Evolutionary conservation across 495 filamentous ascomycete genomes (phyloP), one percentile per base, ranked within the genome.

Genomic region (Xylaria sp.): DNA sequence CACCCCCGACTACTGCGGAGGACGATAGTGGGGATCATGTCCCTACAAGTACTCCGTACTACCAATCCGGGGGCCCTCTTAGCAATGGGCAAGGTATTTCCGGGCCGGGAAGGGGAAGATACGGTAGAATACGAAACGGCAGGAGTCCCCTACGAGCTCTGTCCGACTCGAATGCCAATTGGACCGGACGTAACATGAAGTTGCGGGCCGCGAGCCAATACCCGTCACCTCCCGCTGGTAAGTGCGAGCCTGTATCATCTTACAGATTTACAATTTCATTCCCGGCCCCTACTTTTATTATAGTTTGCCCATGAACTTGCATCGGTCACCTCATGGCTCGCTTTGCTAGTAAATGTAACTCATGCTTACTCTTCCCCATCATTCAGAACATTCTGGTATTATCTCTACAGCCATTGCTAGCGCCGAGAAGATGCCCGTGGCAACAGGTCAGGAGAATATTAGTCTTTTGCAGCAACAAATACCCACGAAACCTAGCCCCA

Each of bases 391-490:
- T 73, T 86, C 88, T 71, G 94, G 93, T 61, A 97, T 97, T 71
- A 97, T 98, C 68, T 94, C 86, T 19, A 85, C 89, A 58, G 95
- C 94, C n/a, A 97, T 97, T 75, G 93, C 94, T 12, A 95, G 92
- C 76, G 93, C 94, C 31, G 93, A 92, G 59, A 92, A 92, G 65
- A 84, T 89, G 21, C 87, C 90, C 14, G 83, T 89, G 5, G 82
- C 82, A 2, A 84, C 82, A 73, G 91, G 89, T 5, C 86, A 90
- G 70, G 91, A 92, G 74, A 94, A 94, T 75, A 85, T 88, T 48
- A 96, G 93, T 77, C 84, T 95, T 71, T 77, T 96, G 50, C 90
- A 93, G 53, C 92, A 93, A 75, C 88, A 91, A 79, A 80, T 86
- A 21, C 85, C 87, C 9, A 84, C 86, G 3, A 89, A 88, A 75